Base-by-base conservation (phyloP, 805 yeast species). In the Zygosaccharomyces bisporus region DNA sequence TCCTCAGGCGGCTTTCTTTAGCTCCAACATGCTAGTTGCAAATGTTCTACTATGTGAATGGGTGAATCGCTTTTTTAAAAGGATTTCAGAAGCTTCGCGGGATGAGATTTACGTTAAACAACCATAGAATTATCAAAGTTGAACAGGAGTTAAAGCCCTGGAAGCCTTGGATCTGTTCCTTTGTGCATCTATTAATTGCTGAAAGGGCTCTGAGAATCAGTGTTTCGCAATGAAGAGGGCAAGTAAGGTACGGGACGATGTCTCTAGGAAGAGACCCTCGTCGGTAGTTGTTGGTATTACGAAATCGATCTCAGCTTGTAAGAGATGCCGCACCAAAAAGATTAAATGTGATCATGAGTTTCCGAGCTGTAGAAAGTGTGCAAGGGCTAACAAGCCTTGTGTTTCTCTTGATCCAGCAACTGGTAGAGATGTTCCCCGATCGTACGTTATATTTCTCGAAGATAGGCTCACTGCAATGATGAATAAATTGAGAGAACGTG, bases 391-490 rank as follows among this genome's bases (percentile, higher is more conserved):
- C 4, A 83, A 70, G 2, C 86, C 84, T 5, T 89, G 97, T 65
- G 80, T 87, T 3, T 87, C 95, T 0, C 64, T 86, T 3, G 96
- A 90, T 60, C 89, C 95, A 0, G 87, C 89, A 5, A 86, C 96
- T 0, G 95, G 95, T 0, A 70, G 95, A 43, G 88, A 84, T 52
- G 79, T 88, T 1, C 95, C 96, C 0, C 68, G 97, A 30, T 83
- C 88, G 2, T 84, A 85, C 57, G 77, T 87, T 3, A 74, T 79
- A 16, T 83, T 81, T 53, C 67, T 88, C 46, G 96, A 88, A 58
- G 81, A 79, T 44, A 68, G 80, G 29, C 70, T 87, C 2, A 70
- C 72, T 6, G 65, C 67, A n/a, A 66, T 88, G 47, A 86, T 85
- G 59, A 54, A 57, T 4, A 67, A 72, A 46, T 59, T 86, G 21